Percentiles rank a stretch among this genome's conserved stretches.
Conservation (phyloP, 176 grass and related monocot species). For the Calamus simplicifolius region DNA sequence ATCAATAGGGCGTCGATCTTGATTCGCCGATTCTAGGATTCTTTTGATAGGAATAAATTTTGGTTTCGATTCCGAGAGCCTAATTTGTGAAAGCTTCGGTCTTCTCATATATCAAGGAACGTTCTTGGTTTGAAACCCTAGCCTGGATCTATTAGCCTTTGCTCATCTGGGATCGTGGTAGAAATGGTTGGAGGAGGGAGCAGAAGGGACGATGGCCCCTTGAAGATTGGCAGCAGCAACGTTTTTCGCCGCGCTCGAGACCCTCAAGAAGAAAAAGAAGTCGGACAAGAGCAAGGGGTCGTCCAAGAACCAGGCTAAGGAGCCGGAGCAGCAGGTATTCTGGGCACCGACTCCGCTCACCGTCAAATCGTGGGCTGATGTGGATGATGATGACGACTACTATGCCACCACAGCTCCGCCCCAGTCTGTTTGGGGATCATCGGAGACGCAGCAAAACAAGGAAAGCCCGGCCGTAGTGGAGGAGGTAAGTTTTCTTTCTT, state of each 20-base stretch:
- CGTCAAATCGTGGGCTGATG: not conserved
- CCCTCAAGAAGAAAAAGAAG: slow-evolving; percentile 20
- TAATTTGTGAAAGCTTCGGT: too few species aligned
- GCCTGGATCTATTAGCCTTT: too few species aligned
- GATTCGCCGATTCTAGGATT: too few species aligned
- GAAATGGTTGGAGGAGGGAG: slow-evolving; percentile 6
- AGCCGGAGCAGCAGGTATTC: slow-evolving; percentile 9
- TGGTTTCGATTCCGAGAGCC: too few species aligned
- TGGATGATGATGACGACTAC: slow-evolving; percentile 15
- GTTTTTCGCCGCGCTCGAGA: slow-evolving; percentile 14
- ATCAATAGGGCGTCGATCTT: too few species aligned
- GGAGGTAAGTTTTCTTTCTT: too few species aligned
- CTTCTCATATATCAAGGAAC: too few species aligned
- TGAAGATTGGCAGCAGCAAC: slow-evolving; percentile 15
- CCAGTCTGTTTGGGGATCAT: slow-evolving; percentile 7
- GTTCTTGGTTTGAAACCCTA: too few species aligned
- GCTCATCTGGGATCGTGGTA: too few species aligned
- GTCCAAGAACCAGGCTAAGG: slow-evolving; percentile 8
- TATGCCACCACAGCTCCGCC: slow-evolving; percentile 8
- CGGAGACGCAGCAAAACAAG: slow-evolving; percentile 6
- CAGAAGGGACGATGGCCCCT: slow-evolving; percentile 12
- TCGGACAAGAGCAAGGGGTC: slow-evolving; percentile 17
- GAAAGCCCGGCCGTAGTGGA: not conserved
- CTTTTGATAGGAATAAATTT: too few species aligned
- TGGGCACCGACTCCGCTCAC: slow-evolving; percentile 10